phyloP scores from a whole-genome alignment of 441 rosid genomes.

The Populus trichocarpa region DNA sequence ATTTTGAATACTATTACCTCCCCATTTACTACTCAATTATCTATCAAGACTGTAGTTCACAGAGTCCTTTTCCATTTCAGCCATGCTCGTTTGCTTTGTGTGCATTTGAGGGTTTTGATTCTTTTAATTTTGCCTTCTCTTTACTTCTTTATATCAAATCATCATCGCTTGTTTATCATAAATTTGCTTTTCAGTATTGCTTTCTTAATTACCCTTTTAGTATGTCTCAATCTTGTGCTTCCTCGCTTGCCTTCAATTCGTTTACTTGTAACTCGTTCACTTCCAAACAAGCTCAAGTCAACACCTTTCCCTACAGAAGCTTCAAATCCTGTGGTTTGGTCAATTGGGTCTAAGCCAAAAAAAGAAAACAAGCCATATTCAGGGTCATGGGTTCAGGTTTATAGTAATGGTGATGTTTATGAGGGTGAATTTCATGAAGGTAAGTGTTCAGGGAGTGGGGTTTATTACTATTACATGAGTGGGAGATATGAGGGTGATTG shows the following conservation, averaged over 20 bases:
- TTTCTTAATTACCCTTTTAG: slow-evolving; percentile 55
- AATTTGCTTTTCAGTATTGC: slow-evolving; percentile 64
- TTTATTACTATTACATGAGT: no score
- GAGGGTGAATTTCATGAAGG: no score
- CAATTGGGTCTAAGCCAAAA: slow-evolving; percentile 62
- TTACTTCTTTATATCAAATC: slow-evolving; percentile 55
- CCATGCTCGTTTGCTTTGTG: slow-evolving; percentile 53
- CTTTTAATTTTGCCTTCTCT: slow-evolving; percentile 53
- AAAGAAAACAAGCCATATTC: slow-evolving; percentile 52
- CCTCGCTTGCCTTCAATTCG: slow-evolving; percentile 76
- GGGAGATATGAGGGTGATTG: no score
- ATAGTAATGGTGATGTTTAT: no score
- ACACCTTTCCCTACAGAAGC: slow-evolving; percentile 24
- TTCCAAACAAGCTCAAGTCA: slow-evolving; percentile 47
- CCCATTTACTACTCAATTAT: slow-evolving; percentile 31
- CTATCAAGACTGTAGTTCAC: slow-evolving; percentile 27
- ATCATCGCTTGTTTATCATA: slow-evolving; percentile 52
- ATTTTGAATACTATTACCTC: slow-evolving; percentile 19
- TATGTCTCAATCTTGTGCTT: slow-evolving; percentile 58
- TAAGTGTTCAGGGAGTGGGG: no score
- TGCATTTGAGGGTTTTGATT: slow-evolving; percentile 48
- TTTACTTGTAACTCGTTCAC: slow-evolving; percentile 55
- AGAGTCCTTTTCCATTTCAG: slow-evolving; percentile 40
- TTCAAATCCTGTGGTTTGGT: slow-evolving; percentile 65
- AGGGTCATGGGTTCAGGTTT: slow-evolving; percentile 70